A percentile compares a stretch with the other conserved stretches of the same genome.
Evolutionary conservation across 2,329 filamentous ascomycete species (phyloP).

Genomic region (Monosporascus cannonballus): DNA sequence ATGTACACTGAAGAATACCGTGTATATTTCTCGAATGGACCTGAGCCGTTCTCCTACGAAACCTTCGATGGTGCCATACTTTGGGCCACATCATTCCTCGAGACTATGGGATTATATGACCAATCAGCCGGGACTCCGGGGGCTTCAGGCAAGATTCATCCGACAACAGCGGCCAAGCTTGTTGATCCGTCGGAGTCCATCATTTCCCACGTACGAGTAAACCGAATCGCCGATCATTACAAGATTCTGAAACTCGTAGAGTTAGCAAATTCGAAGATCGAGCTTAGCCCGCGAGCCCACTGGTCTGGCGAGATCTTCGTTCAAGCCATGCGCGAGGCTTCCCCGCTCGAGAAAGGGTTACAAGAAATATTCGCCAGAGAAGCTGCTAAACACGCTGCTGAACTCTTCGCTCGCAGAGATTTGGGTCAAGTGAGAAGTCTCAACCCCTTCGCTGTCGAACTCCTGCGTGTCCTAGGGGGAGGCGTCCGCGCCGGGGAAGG

Average conservation of each 20-base stretch:
- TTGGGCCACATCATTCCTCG: neutral
- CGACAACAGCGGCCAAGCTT: too few relatives aligned
- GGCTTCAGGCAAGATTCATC: neutral
- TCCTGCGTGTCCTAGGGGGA: too few relatives aligned
- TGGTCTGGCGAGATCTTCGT: neutral
- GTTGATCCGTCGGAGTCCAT: neutral
- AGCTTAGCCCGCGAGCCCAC: neutral
- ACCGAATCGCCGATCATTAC: neutral
- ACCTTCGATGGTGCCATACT: neutral
- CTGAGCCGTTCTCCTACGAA: neutral
- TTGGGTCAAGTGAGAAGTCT: too few relatives aligned
- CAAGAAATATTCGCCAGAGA: too few relatives aligned
- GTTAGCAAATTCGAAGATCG: neutral
- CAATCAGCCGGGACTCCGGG: neutral
- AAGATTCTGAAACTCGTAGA: neutral
- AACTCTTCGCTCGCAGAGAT: too few relatives aligned
- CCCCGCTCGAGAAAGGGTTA: too few relatives aligned
- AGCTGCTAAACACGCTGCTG: too few relatives aligned
- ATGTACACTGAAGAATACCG: conserved; percentile 8
- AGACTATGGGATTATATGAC: neutral
- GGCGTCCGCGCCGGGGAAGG: too few relatives aligned
- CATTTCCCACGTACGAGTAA: neutral
- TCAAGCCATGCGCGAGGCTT: neutral
- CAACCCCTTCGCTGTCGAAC: too few relatives aligned
- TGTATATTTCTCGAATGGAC: neutral